phyloP scores from a whole-genome alignment of 352 stramenopile species.

The Peronospora belbahrii region DNA sequence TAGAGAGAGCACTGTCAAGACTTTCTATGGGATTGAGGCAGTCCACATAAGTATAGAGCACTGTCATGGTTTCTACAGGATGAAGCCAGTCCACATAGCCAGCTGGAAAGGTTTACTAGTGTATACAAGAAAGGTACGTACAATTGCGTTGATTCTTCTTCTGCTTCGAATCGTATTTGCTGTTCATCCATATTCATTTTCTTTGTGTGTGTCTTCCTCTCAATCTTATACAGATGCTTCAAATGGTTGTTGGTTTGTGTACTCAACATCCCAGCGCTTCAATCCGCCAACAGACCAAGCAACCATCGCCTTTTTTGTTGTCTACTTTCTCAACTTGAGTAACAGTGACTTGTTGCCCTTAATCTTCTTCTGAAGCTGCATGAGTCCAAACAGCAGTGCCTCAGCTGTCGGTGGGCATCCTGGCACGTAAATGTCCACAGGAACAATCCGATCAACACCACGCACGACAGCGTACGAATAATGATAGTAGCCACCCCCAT shows the following conservation, averaged over 20 bases:
- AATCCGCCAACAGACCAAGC: conserved; percentile 13
- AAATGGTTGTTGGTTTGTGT: background rate
- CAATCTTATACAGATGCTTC: conserved; percentile 12
- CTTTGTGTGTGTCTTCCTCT: conserved; percentile 13
- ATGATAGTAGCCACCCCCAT: conserved; percentile 90
- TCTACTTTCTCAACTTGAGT: conserved; percentile 94
- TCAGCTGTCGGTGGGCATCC: conserved; percentile 98
- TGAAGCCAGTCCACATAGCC: background rate
- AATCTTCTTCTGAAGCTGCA: conserved; percentile 99
- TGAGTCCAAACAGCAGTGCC: conserved; percentile 95
- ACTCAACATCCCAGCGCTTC: background rate
- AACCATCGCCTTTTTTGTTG: background rate
- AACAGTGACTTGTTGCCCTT: conserved; percentile 96
- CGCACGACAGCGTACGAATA: conserved; percentile 98
- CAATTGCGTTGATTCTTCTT: background rate
- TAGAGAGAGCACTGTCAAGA: too few relatives aligned
- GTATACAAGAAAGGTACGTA: conserved; percentile 3
- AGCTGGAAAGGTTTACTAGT: background rate
- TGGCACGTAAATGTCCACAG: conserved; percentile 99
- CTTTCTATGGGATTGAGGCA: too few relatives aligned
- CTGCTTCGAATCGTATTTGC: background rate
- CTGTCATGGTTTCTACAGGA: too few relatives aligned
- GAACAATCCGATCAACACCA: conserved; percentile 95
- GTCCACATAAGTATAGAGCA: too few relatives aligned
- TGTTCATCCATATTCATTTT: conserved; percentile 28